Evolutionary conservation across 75 land plant genomes (phyloP), one percentile per base, ranked within the genome.

Genomic region (Gnetum montanum): DNA sequence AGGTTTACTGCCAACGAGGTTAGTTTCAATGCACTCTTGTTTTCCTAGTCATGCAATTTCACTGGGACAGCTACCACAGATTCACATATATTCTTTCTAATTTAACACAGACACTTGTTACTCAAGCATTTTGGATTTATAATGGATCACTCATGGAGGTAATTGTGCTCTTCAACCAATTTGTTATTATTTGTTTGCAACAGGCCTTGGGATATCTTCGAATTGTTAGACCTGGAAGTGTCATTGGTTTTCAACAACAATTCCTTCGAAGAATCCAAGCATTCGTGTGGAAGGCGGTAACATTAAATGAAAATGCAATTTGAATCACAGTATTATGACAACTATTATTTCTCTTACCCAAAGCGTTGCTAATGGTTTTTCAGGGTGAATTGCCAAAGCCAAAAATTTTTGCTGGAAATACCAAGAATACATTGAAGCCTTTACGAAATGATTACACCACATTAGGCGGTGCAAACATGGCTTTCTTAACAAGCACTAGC

Each of bases 211-310:
- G 77, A 36, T 74, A 74, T 35, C 49, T 74, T 50, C 74, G 77
- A 13, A 46, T 74, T 25, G 54, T 69, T 49, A 56, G 77, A 34
- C 77, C 77, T 44, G 77, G 77, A 20, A 74, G 77, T 70, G 77
- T 74, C 4, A 70, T 74, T 59, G 77, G 77, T 34, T 73, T 68
- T 16, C 77, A 74, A 45, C 77, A 74, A 33, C 77, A 74, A 38
- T 74, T 58, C 58, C 46, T 74, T 45, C 57, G 72, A 44, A 68
- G 64, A 29, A 74, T 74, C 68, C 77, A 74, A 35, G 28, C 48
- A 31, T 64, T 73, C 34, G 59, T 74, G 77, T 74, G 77, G 77
- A 74, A 70, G 54, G 73, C 68, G 43, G 77, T 74, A 59, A 69
- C 73, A 35, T 31, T 30, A 6, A 23, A 18, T 5, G 3, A 41